These are phyloP conservation scores for Suillus cothurnatus DNA, from an alignment of 768 basidiomycete species.

Conservation along the genomic window DNA sequence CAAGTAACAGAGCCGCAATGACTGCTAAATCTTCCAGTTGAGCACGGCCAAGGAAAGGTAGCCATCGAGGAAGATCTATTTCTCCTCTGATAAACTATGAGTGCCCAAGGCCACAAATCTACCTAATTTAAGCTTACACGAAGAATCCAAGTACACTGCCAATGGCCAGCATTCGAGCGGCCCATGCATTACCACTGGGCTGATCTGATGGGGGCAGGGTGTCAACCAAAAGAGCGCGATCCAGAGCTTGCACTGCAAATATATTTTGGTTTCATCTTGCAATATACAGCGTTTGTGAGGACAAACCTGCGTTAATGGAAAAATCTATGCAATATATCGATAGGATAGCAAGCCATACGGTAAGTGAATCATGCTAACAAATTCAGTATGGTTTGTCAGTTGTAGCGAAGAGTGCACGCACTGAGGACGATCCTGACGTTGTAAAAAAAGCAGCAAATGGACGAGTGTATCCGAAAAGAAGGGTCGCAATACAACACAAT, in stretches of 20 bases:
- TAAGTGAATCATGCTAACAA: slow-evolving; percentile 60
- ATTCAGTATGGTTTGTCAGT: neutral
- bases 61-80: slow-evolving; percentile 65
- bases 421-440: slow-evolving; percentile 32
- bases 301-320: slow-evolving; percentile 54
- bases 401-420: slow-evolving; percentile 21
- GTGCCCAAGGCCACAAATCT: neutral
- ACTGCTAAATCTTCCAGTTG: slow-evolving; percentile 84
- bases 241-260: slow-evolving; percentile 76
- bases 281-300: neutral
- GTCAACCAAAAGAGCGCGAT: slow-evolving; percentile 90
- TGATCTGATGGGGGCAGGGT: slow-evolving; percentile 74
- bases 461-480: slow-evolving; percentile 83
- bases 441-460: slow-evolving; percentile 58
- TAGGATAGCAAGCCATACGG: slow-evolving; percentile 76
- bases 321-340: slow-evolving; percentile 74
- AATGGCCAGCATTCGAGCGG: slow-evolving; percentile 86
- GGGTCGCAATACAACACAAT: slow-evolving; percentile 70
- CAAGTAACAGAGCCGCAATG: slow-evolving; percentile 67
- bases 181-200: slow-evolving; percentile 92
- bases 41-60: slow-evolving; percentile 77
- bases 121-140: slow-evolving; percentile 54
- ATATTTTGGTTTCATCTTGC: slow-evolving; percentile 3
- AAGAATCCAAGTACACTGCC: slow-evolving; percentile 90
- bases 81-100: slow-evolving; percentile 58